Percentiles rank a stretch among this genome's conserved stretches.
Conservation (phyloP, 257 asterid species). For the Anisodus acutangulus region DNA sequence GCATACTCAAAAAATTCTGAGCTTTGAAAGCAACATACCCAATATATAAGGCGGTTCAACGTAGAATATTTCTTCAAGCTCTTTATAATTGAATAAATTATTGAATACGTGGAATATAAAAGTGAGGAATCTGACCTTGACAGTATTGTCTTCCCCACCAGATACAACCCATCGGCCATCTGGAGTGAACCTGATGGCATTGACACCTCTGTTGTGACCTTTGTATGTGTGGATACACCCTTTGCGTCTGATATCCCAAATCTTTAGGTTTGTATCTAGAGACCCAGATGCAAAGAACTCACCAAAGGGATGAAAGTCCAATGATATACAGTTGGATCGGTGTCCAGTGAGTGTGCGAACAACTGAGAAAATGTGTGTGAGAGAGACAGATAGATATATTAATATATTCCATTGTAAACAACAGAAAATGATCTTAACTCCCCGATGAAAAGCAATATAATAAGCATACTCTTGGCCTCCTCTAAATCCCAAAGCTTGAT, state of each 20-base stretch:
- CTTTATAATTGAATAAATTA: conserved; percentile 9
- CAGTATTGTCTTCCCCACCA: conserved; percentile 99
- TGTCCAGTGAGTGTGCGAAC: conserved; percentile 97
- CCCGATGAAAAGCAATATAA: conserved; percentile 27
- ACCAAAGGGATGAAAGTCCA: conserved; percentile 98
- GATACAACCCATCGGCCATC: conserved; percentile 99
- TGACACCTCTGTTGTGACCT: conserved; percentile 97
- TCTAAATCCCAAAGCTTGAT: too few relatives aligned
- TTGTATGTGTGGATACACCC: conserved; percentile 98
- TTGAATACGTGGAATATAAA: conserved; percentile 8
- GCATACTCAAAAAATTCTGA: neutral
- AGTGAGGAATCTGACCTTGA: conserved; percentile 64
- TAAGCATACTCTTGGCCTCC: conserved; percentile 40
- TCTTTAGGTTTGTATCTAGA: conserved; percentile 91
- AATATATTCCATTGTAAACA: conserved; percentile 12
- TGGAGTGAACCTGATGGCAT: conserved; percentile 91
- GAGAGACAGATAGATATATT: neutral
- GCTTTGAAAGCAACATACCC: neutral
- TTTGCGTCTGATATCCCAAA: conserved; percentile 97
- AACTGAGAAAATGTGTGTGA: conserved; percentile 44
- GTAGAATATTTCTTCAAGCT: conserved; percentile 2
- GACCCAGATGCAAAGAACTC: conserved; percentile 99
- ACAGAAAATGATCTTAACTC: neutral
- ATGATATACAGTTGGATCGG: conserved; percentile 95
- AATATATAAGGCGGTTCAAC: neutral